These are phyloP conservation scores for Wickerhamiella bombiphila DNA, from an alignment of 805 yeast genomes.

Conservation along the genomic window DNA sequence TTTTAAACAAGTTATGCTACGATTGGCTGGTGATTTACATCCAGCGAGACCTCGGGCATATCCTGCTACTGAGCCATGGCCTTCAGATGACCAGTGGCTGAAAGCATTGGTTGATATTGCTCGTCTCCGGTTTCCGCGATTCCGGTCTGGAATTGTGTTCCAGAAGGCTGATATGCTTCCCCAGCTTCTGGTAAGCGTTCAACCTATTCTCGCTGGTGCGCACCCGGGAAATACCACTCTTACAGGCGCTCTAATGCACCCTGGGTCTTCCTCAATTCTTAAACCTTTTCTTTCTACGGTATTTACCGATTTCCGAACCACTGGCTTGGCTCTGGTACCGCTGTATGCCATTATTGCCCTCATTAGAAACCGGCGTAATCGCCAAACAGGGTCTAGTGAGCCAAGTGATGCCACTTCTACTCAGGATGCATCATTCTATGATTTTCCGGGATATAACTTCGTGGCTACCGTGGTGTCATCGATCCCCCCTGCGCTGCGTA, in stretches of 20 bases:
- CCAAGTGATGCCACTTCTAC: no score
- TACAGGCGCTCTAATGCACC: conserved; percentile 24
- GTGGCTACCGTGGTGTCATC: conserved; percentile 9
- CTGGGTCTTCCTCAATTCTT: conserved; percentile 17
- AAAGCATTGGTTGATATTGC: conserved; percentile 22
- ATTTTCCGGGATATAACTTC: no score
- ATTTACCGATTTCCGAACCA: conserved; percentile 15
- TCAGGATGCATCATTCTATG: no score
- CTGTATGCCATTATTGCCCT: conserved; percentile 18
- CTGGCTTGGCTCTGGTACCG: conserved; percentile 21
- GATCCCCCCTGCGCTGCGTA: conserved; percentile 20
- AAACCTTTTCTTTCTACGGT: conserved; percentile 18
- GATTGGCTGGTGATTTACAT: conserved; percentile 20
- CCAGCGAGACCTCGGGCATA: conserved; percentile 21
- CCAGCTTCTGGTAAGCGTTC: conserved; percentile 10
- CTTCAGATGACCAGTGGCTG: conserved; percentile 20
- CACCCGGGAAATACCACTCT: conserved; percentile 22
- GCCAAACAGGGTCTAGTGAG: no score
- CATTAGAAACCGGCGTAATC: conserved; percentile 3
- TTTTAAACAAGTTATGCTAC: conserved; percentile 21
- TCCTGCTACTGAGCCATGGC: conserved; percentile 23
- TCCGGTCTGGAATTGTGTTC: conserved; percentile 20
- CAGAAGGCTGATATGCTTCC: conserved; percentile 14
- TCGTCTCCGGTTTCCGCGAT: conserved; percentile 21
- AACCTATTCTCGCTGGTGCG: conserved; percentile 17